These are phyloP conservation scores for Candida khao-thaluensis DNA, from an alignment of 805 yeast genomes.

Conservation along the genomic window DNA sequence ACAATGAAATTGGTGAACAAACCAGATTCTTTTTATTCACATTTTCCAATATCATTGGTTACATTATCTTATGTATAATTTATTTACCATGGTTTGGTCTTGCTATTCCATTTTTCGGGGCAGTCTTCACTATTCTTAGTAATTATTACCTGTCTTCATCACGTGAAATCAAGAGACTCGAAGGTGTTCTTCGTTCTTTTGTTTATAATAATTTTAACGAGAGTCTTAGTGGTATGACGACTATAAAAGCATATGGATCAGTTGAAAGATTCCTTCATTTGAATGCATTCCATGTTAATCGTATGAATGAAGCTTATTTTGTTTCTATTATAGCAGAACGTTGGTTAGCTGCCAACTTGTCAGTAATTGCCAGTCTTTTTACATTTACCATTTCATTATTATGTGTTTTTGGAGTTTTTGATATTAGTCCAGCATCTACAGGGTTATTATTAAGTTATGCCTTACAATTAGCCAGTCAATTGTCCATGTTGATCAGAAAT, in stretches of 20 bases:
- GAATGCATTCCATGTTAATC: conserved; percentile 26
- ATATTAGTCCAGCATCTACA: conserved; percentile 33
- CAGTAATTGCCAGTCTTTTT: conserved; percentile 28
- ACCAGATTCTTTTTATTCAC: conserved; percentile 59
- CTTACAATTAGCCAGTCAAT: conserved; percentile 33
- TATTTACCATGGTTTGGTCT: conserved; percentile 43
- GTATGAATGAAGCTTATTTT: conserved; percentile 38
- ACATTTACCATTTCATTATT: conserved; percentile 29
- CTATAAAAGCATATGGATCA: conserved; percentile 34
- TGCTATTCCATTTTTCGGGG: conserved; percentile 32
- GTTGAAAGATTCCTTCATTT: conserved; percentile 24
- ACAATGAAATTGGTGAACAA: conserved; percentile 74
- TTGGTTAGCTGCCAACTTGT: conserved; percentile 35
- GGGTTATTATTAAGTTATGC: conserved; percentile 38
- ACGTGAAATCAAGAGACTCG: conserved; percentile 39
- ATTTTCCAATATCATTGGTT: conserved; percentile 57
- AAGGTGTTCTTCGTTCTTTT: conserved; percentile 38
- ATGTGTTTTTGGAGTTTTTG: conserved; percentile 35
- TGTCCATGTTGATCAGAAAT: conserved; percentile 34
- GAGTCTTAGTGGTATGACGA: conserved; percentile 34
- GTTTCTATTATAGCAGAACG: conserved; percentile 37
- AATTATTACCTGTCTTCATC: conserved; percentile 38
- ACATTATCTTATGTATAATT: conserved; percentile 37
- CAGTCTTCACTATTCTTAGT: conserved; percentile 27
- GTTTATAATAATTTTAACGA: conserved; percentile 41